Evolutionary conservation across 768 basidiomycete species (phyloP), one percentile per base, ranked within the genome.

Genomic region (Suillus brevipes): DNA sequence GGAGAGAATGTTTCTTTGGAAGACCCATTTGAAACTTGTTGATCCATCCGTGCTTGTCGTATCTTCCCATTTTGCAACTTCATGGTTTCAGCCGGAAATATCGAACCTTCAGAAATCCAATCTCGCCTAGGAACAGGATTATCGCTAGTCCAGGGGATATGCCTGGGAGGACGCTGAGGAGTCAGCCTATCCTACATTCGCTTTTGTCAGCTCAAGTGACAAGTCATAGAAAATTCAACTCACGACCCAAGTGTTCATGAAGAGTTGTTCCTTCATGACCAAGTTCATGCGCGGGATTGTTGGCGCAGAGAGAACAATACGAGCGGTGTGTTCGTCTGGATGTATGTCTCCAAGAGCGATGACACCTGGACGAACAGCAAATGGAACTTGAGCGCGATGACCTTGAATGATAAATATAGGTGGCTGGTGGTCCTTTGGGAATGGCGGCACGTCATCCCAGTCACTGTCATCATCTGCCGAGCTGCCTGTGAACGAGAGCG

Each of bases 241-340:
- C 65, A 80, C 79, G 59, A 70, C 64, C 79, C 79, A 80, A 42
- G 67, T 70, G 50, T 70, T 69, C 31, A 80, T 71, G 50, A 74
- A 78, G 28, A 80, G 61, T 6, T 66, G 72, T 64, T 80, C 79
- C 66, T 68, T 72, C 38, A 80, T 68, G 72, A 79, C 70, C 66
- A 73, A 31, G 37, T 72, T 75, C 71, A 80, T 71, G 49, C 79
- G 78, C 25, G 79, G 77, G n/a, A 66, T 53, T 4, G 78, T 80
- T 18, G 78, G 79, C 25, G 70, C 68, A 13, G 78, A 74, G 57
- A 73, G 63, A 52, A 75, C 63, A 18, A 63, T 62, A 49, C 43
- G 45, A 50, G 34, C 9, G 14, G 60, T 52, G 42, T 67, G 68
- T 65, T 74, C 71, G 45, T 69, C 73, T 34, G 55, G n/a, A 31